phyloP scores from a whole-genome alignment of 2,329 filamentous ascomycete species.

The Nemania sp. region DNA sequence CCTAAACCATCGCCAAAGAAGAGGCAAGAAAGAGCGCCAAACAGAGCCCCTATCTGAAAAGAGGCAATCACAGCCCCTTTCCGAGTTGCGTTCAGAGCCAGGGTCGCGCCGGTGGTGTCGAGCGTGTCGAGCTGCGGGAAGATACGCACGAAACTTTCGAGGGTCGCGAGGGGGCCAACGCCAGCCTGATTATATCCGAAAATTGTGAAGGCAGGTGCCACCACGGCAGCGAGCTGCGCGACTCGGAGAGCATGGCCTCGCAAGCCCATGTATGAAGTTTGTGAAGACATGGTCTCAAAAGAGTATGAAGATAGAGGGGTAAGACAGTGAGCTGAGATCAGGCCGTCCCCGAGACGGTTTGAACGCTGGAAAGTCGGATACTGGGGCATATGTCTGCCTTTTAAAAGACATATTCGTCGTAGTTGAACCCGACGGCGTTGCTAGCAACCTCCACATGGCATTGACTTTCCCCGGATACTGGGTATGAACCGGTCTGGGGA shows the following conservation, averaged over 20 bases:
- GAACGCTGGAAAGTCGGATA: too few species aligned
- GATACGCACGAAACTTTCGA: constrained; percentile 50
- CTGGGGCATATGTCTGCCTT: too few species aligned
- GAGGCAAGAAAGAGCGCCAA: constrained; percentile 54
- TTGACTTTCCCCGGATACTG: too few species aligned
- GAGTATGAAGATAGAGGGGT: not conserved
- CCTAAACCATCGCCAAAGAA: constrained; percentile 56
- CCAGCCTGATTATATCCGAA: constrained; percentile 59
- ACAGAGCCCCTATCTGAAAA: constrained; percentile 54
- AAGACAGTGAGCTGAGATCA: too few species aligned
- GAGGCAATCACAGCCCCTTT: constrained; percentile 55
- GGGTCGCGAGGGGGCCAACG: constrained; percentile 53
- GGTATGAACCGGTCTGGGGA: too few species aligned
- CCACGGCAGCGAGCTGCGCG: constrained; percentile 56
- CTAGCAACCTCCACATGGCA: too few species aligned
- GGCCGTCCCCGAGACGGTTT: too few species aligned
- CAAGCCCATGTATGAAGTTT: constrained; percentile 10
- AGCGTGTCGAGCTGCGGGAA: constrained; percentile 57
- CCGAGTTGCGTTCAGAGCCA: constrained; percentile 52
- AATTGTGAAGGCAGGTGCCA: constrained; percentile 57
- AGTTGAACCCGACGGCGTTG: too few species aligned
- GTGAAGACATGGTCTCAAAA: constrained; percentile 9
- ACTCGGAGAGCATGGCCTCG: constrained; percentile 10
- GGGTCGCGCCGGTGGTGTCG: constrained; percentile 49
- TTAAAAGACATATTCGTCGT: too few species aligned